phyloP scores from a whole-genome alignment of 345 rosid genomes.

The Citrus maxima region DNA sequence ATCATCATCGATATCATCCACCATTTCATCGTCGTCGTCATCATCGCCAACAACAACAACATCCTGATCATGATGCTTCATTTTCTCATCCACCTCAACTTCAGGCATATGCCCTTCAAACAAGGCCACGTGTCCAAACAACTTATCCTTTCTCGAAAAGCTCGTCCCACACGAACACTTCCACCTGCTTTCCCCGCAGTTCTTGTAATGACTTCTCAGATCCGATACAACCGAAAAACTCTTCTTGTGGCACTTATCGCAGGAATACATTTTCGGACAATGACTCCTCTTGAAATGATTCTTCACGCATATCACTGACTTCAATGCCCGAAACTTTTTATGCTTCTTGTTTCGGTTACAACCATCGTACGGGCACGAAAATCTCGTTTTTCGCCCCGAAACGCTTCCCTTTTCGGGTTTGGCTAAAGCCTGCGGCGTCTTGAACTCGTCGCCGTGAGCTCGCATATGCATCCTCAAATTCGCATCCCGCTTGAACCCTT shows the following conservation, averaged over 20 bases:
- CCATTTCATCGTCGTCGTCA: conserved; percentile 12
- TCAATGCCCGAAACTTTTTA: conserved; percentile 50
- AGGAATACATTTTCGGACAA: conserved; percentile 66
- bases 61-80: conserved; percentile 9
- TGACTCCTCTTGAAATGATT: conserved; percentile 82
- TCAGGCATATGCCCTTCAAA: conserved; percentile 83
- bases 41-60: conserved; percentile 17
- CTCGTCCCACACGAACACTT: conserved; percentile 65
- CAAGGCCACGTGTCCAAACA: conserved; percentile 67
- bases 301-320: conserved; percentile 59
- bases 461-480: conserved; percentile 82
- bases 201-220: conserved; percentile 64
- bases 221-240: conserved; percentile 59
- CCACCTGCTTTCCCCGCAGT: conserved; percentile 66
- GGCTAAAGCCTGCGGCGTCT: conserved; percentile 57
- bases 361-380: conserved; percentile 67
- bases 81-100: conserved; percentile 24
- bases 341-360: conserved; percentile 62
- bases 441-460: conserved; percentile 71
- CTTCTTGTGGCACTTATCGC: conserved; percentile 59
- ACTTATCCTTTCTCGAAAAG: conserved; percentile 70
- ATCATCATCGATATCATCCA: neutral
- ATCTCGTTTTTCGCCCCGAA: conserved; percentile 24
- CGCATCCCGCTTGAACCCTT: conserved; percentile 78
- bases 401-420: conserved; percentile 25